These are phyloP conservation scores for Annulohypoxylon stygium DNA, from an alignment of 495 filamentous ascomycete species.

Conservation along the genomic window DNA sequence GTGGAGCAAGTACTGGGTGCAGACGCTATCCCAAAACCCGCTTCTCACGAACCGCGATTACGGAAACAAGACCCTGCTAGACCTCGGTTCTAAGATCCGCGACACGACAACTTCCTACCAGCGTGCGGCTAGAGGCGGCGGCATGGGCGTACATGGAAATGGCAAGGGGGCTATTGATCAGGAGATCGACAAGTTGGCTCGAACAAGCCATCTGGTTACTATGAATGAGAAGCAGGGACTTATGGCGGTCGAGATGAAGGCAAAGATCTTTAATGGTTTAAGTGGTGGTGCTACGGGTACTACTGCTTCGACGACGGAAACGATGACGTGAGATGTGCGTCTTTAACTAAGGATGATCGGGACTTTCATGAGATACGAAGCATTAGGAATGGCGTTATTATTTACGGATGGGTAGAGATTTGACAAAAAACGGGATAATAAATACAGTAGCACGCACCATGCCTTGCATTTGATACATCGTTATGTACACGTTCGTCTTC, in stretches of 20 bases:
- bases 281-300: constrained; percentile 48
- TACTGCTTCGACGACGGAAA: neutral
- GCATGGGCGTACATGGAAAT: constrained; percentile 21
- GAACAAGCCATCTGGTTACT: constrained; percentile 82
- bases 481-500: neutral
- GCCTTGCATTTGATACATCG: constrained; percentile 23
- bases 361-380: constrained; percentile 40
- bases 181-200: constrained; percentile 82
- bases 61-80: constrained; percentile 89
- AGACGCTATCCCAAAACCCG: constrained; percentile 95
- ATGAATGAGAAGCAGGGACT: constrained; percentile 89
- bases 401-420: constrained; percentile 20
- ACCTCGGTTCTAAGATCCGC: constrained; percentile 83
- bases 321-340: constrained; percentile 12
- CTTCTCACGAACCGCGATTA: constrained; percentile 95
- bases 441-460: constrained; percentile 31
- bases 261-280: constrained; percentile 81
- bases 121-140: constrained; percentile 46
- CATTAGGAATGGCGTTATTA: constrained; percentile 41
- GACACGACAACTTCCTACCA: constrained; percentile 68
- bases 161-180: constrained; percentile 59
- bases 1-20: constrained; percentile 99
- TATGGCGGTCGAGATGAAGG: constrained; percentile 85
- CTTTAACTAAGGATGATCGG: no score
- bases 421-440: constrained; percentile 22